Evolutionary conservation across 306 rosid species (phyloP).

Genomic region (Ormosia emarginata): DNA sequence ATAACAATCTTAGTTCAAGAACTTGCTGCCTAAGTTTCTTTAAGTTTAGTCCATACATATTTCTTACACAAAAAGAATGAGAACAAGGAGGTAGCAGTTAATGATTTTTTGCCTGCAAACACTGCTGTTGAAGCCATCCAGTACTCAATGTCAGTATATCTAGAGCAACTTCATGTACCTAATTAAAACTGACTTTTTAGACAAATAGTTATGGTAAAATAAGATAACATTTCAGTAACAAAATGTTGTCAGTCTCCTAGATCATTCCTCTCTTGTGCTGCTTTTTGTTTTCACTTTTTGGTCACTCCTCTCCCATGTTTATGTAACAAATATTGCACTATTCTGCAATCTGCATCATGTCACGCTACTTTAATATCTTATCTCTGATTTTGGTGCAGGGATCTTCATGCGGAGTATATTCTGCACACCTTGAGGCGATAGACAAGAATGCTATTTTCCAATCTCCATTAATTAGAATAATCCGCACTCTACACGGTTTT

Average conservation of each 20-base stretch:
- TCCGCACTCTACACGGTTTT: slow-evolving; percentile 14
- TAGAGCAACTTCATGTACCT: not conserved
- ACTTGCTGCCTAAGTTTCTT: not conserved
- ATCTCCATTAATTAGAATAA: slow-evolving; percentile 35
- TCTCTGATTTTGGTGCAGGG: slow-evolving; percentile 61
- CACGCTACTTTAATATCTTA: slow-evolving; percentile 22
- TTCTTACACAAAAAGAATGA: slow-evolving; percentile 89
- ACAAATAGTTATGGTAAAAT: not conserved
- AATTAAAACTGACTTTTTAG: not conserved
- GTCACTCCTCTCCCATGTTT: not conserved
- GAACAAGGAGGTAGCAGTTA: slow-evolving; percentile 96
- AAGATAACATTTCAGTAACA: not conserved
- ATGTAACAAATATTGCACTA: not conserved
- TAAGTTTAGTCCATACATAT: not conserved
- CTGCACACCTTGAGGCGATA: slow-evolving; percentile 83
- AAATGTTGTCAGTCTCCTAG: not conserved
- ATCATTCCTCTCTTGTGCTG: not conserved
- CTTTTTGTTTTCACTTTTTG: not conserved
- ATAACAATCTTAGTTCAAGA: not conserved
- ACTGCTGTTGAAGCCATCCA: slow-evolving; percentile 82
- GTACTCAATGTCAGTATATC: slow-evolving; percentile 70
- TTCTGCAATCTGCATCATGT: not conserved
- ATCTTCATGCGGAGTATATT: slow-evolving; percentile 90
- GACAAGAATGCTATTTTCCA: slow-evolving; percentile 19
- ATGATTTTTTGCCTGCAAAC: slow-evolving; percentile 73